Percentiles rank a stretch among this genome's conserved stretches.
These are phyloP conservation scores for Purshia tridentata DNA, from an alignment of 306 rosid genomes.

Conservation along the genomic window DNA sequence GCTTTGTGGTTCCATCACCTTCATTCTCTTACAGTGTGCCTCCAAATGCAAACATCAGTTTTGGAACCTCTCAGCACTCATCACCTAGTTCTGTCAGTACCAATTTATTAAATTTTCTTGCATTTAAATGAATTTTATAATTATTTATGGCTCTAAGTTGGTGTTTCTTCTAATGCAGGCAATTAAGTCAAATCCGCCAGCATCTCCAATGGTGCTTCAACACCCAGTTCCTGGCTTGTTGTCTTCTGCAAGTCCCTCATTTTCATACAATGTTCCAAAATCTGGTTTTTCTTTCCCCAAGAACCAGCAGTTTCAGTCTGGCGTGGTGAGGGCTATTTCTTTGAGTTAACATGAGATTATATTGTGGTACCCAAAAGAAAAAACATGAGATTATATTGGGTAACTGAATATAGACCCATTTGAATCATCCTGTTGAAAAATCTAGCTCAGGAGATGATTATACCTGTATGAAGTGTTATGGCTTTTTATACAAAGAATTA, in stretches of 20 bases:
- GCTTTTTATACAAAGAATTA: neutral
- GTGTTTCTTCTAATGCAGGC: conserved; percentile 31
- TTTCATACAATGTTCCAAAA: conserved; percentile 47
- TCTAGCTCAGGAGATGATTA: too few relatives aligned
- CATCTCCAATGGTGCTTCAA: conserved; percentile 38
- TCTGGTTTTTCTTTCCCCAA: conserved; percentile 28
- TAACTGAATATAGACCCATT: neutral
- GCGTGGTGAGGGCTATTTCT: conserved; percentile 30
- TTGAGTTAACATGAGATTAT: conserved; percentile 6
- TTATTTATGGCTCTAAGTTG: neutral
- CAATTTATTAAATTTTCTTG: neutral
- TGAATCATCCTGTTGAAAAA: too few relatives aligned
- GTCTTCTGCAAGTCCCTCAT: conserved; percentile 41
- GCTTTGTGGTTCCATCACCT: conserved; percentile 27
- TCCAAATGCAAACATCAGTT: conserved; percentile 5
- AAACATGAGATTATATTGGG: conserved; percentile 6
- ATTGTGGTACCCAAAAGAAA: too few relatives aligned
- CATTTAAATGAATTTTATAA: neutral
- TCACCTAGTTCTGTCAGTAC: conserved; percentile 40
- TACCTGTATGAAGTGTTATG: too few relatives aligned
- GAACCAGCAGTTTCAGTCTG: conserved; percentile 41
- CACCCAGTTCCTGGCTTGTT: conserved; percentile 41
- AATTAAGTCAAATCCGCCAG: conserved; percentile 27
- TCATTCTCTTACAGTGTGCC: conserved; percentile 20
- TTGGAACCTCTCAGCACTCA: conserved; percentile 32